A percentile compares a stretch with the other conserved stretches of the same genome.
Conservation (phyloP, 306 rosid genomes). For the Carpinus viminea region DNA sequence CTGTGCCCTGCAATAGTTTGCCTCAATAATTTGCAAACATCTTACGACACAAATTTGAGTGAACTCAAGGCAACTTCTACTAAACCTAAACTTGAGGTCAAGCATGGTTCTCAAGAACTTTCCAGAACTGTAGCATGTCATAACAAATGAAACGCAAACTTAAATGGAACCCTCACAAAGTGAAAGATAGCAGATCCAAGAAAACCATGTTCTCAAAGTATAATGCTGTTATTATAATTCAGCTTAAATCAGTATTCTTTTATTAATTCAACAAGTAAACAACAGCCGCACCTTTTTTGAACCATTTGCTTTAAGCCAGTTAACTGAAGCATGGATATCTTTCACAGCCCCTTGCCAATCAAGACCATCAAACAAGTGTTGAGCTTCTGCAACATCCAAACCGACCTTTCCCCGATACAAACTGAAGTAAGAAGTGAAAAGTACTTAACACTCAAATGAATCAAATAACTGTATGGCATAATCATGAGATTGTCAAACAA, state of each 20-base stretch:
- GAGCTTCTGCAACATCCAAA: conserved; percentile 90
- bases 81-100: background rate
- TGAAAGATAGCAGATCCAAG: background rate
- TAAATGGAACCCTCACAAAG: background rate
- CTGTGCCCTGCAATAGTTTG: background rate
- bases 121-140: conserved; percentile 2
- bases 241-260: background rate
- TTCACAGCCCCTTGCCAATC: conserved; percentile 98
- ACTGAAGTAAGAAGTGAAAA: conserved; percentile 26
- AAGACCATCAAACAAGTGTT: conserved; percentile 81
- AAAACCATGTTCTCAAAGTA: background rate
- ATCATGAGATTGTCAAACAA: background rate
- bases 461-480: background rate
- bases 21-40: background rate
- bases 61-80: background rate
- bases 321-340: conserved; percentile 78
- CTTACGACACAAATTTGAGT: background rate
- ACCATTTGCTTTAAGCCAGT: conserved; percentile 94
- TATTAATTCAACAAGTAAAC: conserved; percentile 9
- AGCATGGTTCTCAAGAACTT: conserved; percentile 8
- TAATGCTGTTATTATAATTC: background rate
- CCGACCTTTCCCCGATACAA: conserved; percentile 86
- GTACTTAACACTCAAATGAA: conserved; percentile 13
- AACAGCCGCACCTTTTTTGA: conserved; percentile 68
- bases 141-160: conserved; percentile 17